A percentile compares a stretch with the other conserved stretches of the same genome.
These are phyloP conservation scores for Yamadazyma buinensis DNA, from an alignment of 1,139 yeast species.

Conservation along the genomic window DNA sequence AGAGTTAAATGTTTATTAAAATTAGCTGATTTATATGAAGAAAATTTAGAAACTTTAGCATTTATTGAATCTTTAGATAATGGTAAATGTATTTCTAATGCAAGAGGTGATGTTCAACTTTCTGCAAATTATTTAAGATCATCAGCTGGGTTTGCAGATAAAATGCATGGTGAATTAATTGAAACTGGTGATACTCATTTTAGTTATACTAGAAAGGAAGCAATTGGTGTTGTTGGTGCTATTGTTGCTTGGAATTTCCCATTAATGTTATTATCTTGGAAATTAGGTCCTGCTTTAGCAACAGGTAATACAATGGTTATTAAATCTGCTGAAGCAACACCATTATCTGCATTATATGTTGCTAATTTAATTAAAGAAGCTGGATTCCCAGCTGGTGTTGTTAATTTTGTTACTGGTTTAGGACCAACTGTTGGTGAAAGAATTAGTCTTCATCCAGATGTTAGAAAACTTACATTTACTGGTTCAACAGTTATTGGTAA, in stretches of 20 bases:
- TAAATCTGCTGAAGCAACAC: slow-evolving; percentile 83
- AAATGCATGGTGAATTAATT: slow-evolving; percentile 64
- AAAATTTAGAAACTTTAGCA: slow-evolving; percentile 56
- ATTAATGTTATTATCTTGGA: slow-evolving; percentile 80
- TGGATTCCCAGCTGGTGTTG: slow-evolving; percentile 77
- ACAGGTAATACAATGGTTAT: slow-evolving; percentile 78
- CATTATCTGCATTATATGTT: slow-evolving; percentile 69
- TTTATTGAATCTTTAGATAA: slow-evolving; percentile 75
- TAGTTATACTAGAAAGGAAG: slow-evolving; percentile 59
- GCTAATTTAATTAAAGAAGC: slow-evolving; percentile 61
- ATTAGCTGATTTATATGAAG: slow-evolving; percentile 62
- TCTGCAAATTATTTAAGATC: slow-evolving; percentile 62
- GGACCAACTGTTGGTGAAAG: slow-evolving; percentile 80
- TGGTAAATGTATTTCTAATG: slow-evolving; percentile 65
- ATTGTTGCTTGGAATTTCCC: slow-evolving; percentile 92
- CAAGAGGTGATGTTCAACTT: slow-evolving; percentile 56
- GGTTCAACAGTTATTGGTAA: slow-evolving; percentile 85
- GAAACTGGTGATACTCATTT: slow-evolving; percentile 60
- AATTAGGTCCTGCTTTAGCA: slow-evolving; percentile 79
- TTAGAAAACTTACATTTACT: slow-evolving; percentile 80
- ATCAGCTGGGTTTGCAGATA: slow-evolving; percentile 85
- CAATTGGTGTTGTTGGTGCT: slow-evolving; percentile 78
- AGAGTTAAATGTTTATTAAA: slow-evolving; percentile 53
- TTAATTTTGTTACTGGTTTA: slow-evolving; percentile 72
- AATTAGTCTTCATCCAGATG: slow-evolving; percentile 60